Conservation (phyloP, 257 asterid species). For the Solanum habrochaites region DNA sequence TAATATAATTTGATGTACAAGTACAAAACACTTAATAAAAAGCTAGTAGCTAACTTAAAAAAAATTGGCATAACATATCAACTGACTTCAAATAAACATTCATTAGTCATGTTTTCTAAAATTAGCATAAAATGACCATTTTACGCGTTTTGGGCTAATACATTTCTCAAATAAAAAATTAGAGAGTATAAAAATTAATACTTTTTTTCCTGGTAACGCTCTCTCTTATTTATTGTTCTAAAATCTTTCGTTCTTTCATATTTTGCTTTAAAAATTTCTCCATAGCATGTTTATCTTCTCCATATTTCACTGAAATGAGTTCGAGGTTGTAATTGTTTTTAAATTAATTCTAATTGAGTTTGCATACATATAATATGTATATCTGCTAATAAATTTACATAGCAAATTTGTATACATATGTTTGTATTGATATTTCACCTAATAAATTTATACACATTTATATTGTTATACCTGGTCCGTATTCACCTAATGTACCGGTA, state of each 20-base stretch:
- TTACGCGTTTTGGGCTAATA: background rate
- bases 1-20: background rate
- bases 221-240: background rate
- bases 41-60: background rate
- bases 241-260: background rate
- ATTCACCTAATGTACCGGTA: background rate
- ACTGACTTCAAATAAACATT: background rate
- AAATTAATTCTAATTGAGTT: background rate
- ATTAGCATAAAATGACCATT: background rate
- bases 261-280: background rate
- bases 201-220: background rate
- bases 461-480: background rate
- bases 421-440: background rate
- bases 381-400: background rate
- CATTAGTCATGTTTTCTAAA: background rate
- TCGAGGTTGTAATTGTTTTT: background rate
- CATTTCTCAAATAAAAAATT: background rate
- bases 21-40: background rate
- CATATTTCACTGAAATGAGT: background rate
- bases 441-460: no score
- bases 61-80: background rate
- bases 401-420: background rate
- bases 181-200: background rate
- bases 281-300: background rate
- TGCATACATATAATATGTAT: background rate